Conservation (phyloP, 768 basidiomycete genomes). For the Lepiota brunneoincarnata region DNA sequence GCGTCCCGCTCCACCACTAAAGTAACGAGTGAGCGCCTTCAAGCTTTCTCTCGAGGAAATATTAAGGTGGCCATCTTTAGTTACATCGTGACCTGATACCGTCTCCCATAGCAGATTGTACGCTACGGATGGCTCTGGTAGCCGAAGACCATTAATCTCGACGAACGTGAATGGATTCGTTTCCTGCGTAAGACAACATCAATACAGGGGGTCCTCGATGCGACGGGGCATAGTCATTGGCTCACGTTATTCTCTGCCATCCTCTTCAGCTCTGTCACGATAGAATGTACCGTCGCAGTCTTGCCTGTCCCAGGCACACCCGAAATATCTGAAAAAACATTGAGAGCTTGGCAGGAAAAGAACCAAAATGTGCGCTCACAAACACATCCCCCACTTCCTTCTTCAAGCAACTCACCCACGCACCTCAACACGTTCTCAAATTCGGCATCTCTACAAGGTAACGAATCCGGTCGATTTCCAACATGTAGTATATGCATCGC, state of each 20-base stretch:
- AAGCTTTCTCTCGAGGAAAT: constrained; percentile 81
- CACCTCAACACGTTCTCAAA: constrained; percentile 71
- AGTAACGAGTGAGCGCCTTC: constrained; percentile 74
- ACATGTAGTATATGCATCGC: constrained; percentile 93
- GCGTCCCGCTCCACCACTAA: constrained; percentile 55
- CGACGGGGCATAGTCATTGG: constrained; percentile 4
- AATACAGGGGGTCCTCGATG: neutral
- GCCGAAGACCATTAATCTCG: constrained; percentile 94
- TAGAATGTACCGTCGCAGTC: constrained; percentile 95
- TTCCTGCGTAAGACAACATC: constrained; percentile 52
- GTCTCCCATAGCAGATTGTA: constrained; percentile 93
- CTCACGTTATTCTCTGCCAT: constrained; percentile 81
- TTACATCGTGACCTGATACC: constrained; percentile 75
- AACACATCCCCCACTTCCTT: constrained; percentile 92
- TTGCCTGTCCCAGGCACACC: constrained; percentile 99
- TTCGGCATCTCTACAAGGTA: constrained; percentile 89
- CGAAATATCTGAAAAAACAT: constrained; percentile 73
- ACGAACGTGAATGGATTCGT: constrained; percentile 93
- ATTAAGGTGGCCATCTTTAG: constrained; percentile 58
- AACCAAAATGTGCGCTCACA: constrained; percentile 51
- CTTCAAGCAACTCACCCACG: constrained; percentile 84
- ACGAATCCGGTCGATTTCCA: constrained; percentile 81
- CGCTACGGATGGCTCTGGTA: constrained; percentile 90
- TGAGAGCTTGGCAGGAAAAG: constrained; percentile 5
- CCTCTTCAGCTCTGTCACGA: constrained; percentile 84